Conservation (phyloP, 306 rosid genomes). For the Hippophae gyantsensis region DNA sequence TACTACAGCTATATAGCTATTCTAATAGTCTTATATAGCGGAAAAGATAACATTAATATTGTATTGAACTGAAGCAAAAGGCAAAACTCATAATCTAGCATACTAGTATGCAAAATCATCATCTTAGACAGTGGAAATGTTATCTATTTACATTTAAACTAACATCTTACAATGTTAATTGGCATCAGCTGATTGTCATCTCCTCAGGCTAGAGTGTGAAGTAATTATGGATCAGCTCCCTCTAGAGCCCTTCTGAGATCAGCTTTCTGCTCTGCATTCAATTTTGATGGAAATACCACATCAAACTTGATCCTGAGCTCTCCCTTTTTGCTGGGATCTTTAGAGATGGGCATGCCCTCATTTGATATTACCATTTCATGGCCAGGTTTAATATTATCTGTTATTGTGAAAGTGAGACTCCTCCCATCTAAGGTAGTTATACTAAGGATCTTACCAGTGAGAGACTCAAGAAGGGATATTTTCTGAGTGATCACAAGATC, state of each 20-base stretch:
- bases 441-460: slow-evolving; percentile 38
- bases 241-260: slow-evolving; percentile 47
- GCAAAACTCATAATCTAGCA: slow-evolving; percentile 1
- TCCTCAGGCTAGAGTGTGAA: slow-evolving; percentile 10
- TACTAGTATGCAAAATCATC: slow-evolving; percentile 27
- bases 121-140: slow-evolving; percentile 10
- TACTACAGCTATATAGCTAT: too few relatives aligned
- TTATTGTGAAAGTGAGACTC: slow-evolving; percentile 29
- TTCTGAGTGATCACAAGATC: slow-evolving; percentile 39
- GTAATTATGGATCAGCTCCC: slow-evolving; percentile 25
- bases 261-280: slow-evolving; percentile 42
- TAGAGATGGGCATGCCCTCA: slow-evolving; percentile 74
- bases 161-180: slow-evolving; percentile 9
- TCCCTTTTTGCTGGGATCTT: slow-evolving; percentile 59
- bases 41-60: too few relatives aligned
- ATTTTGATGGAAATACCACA: slow-evolving; percentile 45
- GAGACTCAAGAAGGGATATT: slow-evolving; percentile 55
- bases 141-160: slow-evolving; percentile 23
- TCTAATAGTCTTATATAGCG: too few relatives aligned
- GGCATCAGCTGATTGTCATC: slow-evolving; percentile 9
- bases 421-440: slow-evolving; percentile 62
- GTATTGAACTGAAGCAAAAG: background rate
- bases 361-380: slow-evolving; percentile 36
- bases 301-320: slow-evolving; percentile 58
- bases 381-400: slow-evolving; percentile 54